A percentile compares a stretch with the other conserved stretches of the same genome.
Evolutionary conservation across 345 rosid species (phyloP).

Genomic region (Rhodomyrtus tomentosa): DNA sequence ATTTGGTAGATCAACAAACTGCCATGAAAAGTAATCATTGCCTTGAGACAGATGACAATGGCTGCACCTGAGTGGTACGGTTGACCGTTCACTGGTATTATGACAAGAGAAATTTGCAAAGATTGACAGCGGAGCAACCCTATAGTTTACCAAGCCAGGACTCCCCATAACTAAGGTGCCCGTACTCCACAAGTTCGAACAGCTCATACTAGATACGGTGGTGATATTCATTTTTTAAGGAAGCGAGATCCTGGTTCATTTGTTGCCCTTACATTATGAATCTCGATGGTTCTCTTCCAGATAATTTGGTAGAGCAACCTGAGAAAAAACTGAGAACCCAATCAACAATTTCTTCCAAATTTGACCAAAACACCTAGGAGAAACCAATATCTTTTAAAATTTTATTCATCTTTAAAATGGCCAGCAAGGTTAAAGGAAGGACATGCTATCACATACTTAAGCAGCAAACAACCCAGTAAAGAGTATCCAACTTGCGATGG

Average conservation of each 20-base stretch:
- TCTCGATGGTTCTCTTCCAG: conserved; percentile 71
- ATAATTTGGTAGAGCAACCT: conserved; percentile 94
- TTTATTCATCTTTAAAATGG: neutral
- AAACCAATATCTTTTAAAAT: neutral
- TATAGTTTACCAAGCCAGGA: conserved; percentile 50
- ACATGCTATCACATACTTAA: conserved; percentile 37
- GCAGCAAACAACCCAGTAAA: conserved; percentile 86
- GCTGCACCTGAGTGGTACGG: conserved; percentile 54
- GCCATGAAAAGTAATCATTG: conserved; percentile 71
- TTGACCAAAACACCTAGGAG: neutral
- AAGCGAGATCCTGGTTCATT: conserved; percentile 61
- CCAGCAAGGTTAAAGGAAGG: neutral
- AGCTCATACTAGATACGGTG: conserved; percentile 79
- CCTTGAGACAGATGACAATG: conserved; percentile 45
- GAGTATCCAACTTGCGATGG: conserved; percentile 92
- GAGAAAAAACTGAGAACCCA: conserved; percentile 35
- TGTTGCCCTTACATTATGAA: conserved; percentile 79
- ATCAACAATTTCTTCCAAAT: conserved; percentile 6
- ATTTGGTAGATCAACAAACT: conserved; percentile 71
- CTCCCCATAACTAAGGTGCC: conserved; percentile 50
- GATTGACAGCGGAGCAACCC: conserved; percentile 34
- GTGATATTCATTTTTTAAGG: conserved; percentile 70
- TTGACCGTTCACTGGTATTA: conserved; percentile 73
- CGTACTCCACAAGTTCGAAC: conserved; percentile 61
- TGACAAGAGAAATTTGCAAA: conserved; percentile 49